These are phyloP conservation scores for Jimgerdemannia flammicorona DNA, from an alignment of 192 early-diverging fungal genomes.

Conservation along the genomic window DNA sequence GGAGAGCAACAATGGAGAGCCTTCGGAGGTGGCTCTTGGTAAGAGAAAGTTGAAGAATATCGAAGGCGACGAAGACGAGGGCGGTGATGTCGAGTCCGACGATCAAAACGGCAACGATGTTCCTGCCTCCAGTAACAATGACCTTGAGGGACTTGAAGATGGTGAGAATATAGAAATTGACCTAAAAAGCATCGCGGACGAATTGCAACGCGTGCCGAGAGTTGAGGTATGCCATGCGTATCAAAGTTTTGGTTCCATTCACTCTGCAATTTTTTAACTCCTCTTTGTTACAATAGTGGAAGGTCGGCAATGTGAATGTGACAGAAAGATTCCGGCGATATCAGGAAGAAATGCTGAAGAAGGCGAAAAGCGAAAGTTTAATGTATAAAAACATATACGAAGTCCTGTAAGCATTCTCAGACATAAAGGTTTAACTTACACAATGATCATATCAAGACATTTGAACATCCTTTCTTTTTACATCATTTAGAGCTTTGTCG, in stretches of 20 bases:
- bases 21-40: constrained; percentile 1
- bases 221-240: constrained; percentile 13
- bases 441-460: constrained; percentile 12
- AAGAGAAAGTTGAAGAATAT: constrained; percentile 6
- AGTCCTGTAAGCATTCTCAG: constrained; percentile 14
- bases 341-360: constrained; percentile 15
- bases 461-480: constrained; percentile 4
- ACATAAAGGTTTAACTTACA: constrained; percentile 4
- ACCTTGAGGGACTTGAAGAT: constrained; percentile 8
- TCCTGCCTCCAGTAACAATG: constrained; percentile 10
- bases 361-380: constrained; percentile 8
- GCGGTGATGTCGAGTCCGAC: neutral
- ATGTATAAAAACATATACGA: constrained; percentile 9
- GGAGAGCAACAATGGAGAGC: neutral
- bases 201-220: constrained; percentile 3
- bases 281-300: constrained; percentile 13
- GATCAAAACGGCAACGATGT: constrained; percentile 1
- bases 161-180: constrained; percentile 16
- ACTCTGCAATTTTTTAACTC: constrained; percentile 4
- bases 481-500: constrained; percentile 21
- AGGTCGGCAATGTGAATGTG: constrained; percentile 5
- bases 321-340: constrained; percentile 12
- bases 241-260: constrained; percentile 8
- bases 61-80: constrained; percentile 10
- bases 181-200: constrained; percentile 1